Conservation (phyloP, 2,329 filamentous ascomycete species). For the Fusarium napiforme region DNA sequence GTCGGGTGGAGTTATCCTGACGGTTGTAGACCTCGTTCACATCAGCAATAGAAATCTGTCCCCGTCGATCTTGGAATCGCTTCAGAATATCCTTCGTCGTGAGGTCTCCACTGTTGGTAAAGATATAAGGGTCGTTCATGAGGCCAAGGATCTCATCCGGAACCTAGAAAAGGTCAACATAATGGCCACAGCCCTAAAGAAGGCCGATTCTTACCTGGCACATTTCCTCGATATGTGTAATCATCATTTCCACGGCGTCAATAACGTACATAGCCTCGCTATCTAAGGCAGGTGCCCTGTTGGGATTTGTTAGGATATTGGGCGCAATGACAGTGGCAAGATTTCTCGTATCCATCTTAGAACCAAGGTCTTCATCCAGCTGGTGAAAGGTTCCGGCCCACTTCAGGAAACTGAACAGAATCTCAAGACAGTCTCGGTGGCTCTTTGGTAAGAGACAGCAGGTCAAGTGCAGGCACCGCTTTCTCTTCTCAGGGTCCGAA, state of each 20-base stretch:
- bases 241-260: constrained; percentile 89
- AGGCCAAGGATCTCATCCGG: constrained; percentile 91
- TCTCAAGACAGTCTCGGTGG: constrained; percentile 93
- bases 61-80: constrained; percentile 83
- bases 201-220: constrained; percentile 77
- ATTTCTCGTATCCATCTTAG: constrained; percentile 99
- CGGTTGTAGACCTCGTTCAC: constrained; percentile 66
- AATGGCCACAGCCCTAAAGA: constrained; percentile 25
- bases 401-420: constrained; percentile 94
- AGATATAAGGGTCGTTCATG: constrained; percentile 83
- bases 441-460: constrained; percentile 93
- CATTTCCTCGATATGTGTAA: constrained; percentile 94
- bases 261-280: constrained; percentile 93
- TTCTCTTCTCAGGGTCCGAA: constrained; percentile 80
- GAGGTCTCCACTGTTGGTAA: constrained; percentile 84
- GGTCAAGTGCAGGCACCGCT: constrained; percentile 86
- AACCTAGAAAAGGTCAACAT: constrained; percentile 67
- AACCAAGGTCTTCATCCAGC: constrained; percentile 94
- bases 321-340: constrained; percentile 96
- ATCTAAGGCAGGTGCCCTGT: constrained; percentile 75
- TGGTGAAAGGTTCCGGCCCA: constrained; percentile 98
- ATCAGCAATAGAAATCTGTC: constrained; percentile 69
- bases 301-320: constrained; percentile 84
- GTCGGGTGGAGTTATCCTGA: constrained; percentile 67
- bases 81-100: constrained; percentile 98